Percentiles rank a stretch among this genome's conserved stretches.
These are phyloP conservation scores for Zygoascus hellenicus DNA, from an alignment of 1,139 yeast species.

Conservation along the genomic window DNA sequence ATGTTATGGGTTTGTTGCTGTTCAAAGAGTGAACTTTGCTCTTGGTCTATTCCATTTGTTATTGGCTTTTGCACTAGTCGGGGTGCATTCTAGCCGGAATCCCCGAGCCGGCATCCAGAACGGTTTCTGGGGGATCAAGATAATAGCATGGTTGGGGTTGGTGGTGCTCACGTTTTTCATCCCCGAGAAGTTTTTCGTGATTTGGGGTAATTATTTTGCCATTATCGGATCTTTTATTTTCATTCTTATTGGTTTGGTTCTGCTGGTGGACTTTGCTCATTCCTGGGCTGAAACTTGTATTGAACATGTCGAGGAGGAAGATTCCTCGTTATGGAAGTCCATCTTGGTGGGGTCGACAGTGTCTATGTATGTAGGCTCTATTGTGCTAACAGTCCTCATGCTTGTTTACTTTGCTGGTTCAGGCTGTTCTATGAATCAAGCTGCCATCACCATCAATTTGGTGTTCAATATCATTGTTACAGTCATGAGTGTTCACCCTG, in stretches of 20 bases:
- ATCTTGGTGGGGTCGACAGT: slow-evolving; percentile 82
- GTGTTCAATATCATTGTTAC: slow-evolving; percentile 60
- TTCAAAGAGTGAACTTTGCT: slow-evolving; percentile 85
- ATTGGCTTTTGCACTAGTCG: slow-evolving; percentile 60
- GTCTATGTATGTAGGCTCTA: slow-evolving; percentile 69
- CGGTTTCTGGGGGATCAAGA: slow-evolving; percentile 79
- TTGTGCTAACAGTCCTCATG: slow-evolving; percentile 72
- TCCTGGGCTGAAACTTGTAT: slow-evolving; percentile 98
- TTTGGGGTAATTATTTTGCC: slow-evolving; percentile 90
- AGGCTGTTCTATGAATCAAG: slow-evolving; percentile 89
- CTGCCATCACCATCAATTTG: slow-evolving; percentile 76
- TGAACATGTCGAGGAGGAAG: slow-evolving; percentile 82
- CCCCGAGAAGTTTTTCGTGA: slow-evolving; percentile 80
- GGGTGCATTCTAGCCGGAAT: slow-evolving; percentile 71
- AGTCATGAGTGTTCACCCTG: slow-evolving; percentile 68
- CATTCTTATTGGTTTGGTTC: slow-evolving; percentile 80
- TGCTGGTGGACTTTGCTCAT: slow-evolving; percentile 94
- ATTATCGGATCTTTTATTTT: slow-evolving; percentile 79
- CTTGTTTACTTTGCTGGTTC: slow-evolving; percentile 72
- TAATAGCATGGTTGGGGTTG: slow-evolving; percentile 54
- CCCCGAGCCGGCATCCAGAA: slow-evolving; percentile 83
- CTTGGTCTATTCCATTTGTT: slow-evolving; percentile 72
- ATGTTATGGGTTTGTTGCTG: slow-evolving; percentile 90
- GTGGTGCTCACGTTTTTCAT: slow-evolving; percentile 63
- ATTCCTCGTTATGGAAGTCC: slow-evolving; percentile 76